Evolutionary conservation across 2,329 filamentous ascomycete genomes (phyloP).

Genomic region (Diaporthe longicolla): DNA sequence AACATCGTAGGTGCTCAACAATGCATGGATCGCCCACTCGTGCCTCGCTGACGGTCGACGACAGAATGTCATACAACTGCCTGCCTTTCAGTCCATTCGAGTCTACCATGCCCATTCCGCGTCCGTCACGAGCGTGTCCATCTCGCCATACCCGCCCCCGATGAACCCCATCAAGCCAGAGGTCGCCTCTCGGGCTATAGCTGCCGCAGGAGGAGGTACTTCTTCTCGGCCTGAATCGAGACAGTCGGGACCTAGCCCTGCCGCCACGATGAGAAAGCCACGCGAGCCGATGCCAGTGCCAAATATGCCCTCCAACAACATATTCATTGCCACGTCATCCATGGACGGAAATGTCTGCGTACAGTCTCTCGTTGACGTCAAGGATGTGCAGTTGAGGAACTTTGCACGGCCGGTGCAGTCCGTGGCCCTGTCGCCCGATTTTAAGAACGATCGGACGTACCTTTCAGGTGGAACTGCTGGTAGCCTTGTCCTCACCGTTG

Average conservation of each 20-base stretch:
- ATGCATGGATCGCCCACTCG: neutral
- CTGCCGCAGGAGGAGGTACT: slow-evolving; percentile 54
- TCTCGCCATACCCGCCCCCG: slow-evolving; percentile 84
- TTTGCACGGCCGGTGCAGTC: slow-evolving; percentile 94
- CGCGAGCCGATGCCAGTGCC: slow-evolving; percentile 72
- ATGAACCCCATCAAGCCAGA: slow-evolving; percentile 61
- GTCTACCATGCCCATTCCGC: slow-evolving; percentile 94
- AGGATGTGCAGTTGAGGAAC: slow-evolving; percentile 92
- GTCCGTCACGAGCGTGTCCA: slow-evolving; percentile 89
- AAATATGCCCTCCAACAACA: slow-evolving; percentile 86
- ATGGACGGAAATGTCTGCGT: slow-evolving; percentile 97
- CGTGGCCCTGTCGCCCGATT: slow-evolving; percentile 95
- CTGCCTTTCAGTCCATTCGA: slow-evolving; percentile 83
- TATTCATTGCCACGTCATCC: slow-evolving; percentile 93
- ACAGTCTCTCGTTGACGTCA: slow-evolving; percentile 86
- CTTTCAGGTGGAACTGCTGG: slow-evolving; percentile 92
- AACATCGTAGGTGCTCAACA: slow-evolving; percentile 79
- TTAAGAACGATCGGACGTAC: slow-evolving; percentile 89
- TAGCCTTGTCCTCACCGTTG: slow-evolving; percentile 87
- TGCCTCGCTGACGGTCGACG: slow-evolving; percentile 48
- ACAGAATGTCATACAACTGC: slow-evolving; percentile 88
- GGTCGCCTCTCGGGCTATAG: slow-evolving; percentile 52
- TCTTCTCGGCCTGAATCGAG: slow-evolving; percentile 52
- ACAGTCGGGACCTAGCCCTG: slow-evolving; percentile 56
- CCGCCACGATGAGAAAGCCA: slow-evolving; percentile 65